Evolutionary conservation across 2,329 filamentous ascomycete genomes (phyloP).

Genomic region (Arthrocladium fulminans): DNA sequence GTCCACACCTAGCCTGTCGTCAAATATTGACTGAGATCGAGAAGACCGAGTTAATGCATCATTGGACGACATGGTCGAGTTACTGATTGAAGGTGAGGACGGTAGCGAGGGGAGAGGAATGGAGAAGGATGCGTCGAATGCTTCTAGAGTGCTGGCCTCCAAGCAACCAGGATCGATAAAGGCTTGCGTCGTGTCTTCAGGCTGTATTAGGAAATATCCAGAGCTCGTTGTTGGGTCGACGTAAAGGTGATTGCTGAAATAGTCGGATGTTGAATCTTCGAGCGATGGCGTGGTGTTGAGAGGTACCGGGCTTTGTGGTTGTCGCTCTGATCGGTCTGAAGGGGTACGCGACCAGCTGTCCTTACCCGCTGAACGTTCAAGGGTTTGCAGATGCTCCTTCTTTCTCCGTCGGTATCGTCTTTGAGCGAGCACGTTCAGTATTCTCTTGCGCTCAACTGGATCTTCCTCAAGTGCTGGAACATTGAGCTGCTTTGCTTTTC

Average conservation of each 20-base stretch:
- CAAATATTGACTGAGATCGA: constrained; percentile 7
- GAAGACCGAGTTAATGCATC: neutral
- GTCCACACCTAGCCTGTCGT: constrained; percentile 29
- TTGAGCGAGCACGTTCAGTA: constrained; percentile 48
- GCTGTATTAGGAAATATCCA: neutral
- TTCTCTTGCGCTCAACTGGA: constrained; percentile 45
- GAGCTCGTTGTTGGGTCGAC: neutral
- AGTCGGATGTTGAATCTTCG: neutral
- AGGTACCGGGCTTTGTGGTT: neutral
- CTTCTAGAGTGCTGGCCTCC: neutral
- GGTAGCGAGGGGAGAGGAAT: constrained; percentile 9
- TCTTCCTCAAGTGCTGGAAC: constrained; percentile 45
- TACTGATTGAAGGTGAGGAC: constrained; percentile 8
- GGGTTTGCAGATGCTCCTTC: constrained; percentile 24
- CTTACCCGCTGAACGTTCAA: constrained; percentile 19
- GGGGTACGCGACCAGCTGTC: no score
- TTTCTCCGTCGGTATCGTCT: constrained; percentile 38
- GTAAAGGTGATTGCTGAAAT: neutral
- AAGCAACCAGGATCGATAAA: neutral
- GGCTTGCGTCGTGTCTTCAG: neutral
- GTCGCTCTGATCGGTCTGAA: no score
- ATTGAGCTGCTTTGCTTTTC: constrained; percentile 26
- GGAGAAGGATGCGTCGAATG: neutral
- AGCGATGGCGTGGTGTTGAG: neutral
- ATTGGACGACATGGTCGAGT: constrained; percentile 19